Evolutionary conservation across 1,284 basidiomycete species (phyloP).

Genomic region (Athelia psychrophila): DNA sequence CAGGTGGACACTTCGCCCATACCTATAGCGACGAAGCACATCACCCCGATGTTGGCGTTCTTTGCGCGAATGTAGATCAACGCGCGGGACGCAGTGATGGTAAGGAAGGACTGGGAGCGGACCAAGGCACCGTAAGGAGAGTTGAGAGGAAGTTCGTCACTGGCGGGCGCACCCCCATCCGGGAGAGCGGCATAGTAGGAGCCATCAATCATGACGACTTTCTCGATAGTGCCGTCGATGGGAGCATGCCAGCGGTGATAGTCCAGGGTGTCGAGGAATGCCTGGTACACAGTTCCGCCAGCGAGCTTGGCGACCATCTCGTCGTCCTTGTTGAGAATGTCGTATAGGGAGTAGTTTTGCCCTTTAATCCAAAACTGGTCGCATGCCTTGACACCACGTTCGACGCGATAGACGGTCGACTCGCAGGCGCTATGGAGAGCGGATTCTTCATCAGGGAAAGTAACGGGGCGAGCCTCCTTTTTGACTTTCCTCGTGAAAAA

Average conservation of each 20-base stretch:
- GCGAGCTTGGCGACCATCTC: conserved; percentile 15
- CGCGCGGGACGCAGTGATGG: conserved; percentile 29
- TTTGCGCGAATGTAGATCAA: conserved; percentile 37
- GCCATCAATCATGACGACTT: conserved; percentile 29
- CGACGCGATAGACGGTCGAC: conserved; percentile 37
- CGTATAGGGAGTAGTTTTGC: conserved; percentile 14
- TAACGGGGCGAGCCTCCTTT: too few relatives aligned
- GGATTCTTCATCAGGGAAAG: too few relatives aligned
- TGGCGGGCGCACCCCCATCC: too few relatives aligned
- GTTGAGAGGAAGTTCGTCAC: background rate
- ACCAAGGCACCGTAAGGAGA: background rate
- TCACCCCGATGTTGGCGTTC: conserved; percentile 32
- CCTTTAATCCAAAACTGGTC: conserved; percentile 48
- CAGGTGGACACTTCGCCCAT: conserved; percentile 41
- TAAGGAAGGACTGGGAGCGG: conserved; percentile 21
- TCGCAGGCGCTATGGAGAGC: conserved; percentile 34
- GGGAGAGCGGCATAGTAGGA: too few relatives aligned
- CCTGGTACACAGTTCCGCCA: conserved; percentile 39
- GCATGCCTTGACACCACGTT: conserved; percentile 25
- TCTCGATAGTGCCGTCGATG: conserved; percentile 33
- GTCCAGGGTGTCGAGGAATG: conserved; percentile 32
- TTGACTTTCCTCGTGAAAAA: conserved; percentile 48
- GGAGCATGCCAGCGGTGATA: conserved; percentile 40
- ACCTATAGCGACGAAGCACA: conserved; percentile 34
- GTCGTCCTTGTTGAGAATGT: too few relatives aligned